A percentile compares a stretch with the other conserved stretches of the same genome.
Evolutionary conservation across 2,329 filamentous ascomycete genomes (phyloP).

Genomic region (Apiospora kogelbergensis): DNA sequence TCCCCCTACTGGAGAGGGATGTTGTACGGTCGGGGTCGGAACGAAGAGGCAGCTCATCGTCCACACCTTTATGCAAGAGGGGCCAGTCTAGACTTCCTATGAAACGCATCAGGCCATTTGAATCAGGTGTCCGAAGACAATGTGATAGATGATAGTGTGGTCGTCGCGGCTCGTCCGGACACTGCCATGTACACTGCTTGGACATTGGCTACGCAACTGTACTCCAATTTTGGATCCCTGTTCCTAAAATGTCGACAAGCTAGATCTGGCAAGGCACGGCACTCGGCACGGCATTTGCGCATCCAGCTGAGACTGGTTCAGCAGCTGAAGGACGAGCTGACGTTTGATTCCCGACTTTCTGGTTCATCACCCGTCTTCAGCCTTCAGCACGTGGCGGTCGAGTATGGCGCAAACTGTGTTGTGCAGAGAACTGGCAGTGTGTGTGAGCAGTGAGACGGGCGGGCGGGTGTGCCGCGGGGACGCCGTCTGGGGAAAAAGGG

Average conservation of each 20-base stretch:
- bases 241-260: background rate
- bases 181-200: background rate
- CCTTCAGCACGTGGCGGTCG: background rate
- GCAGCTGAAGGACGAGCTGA: background rate
- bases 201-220: no score
- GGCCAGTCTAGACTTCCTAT: no score
- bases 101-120: no score
- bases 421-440: background rate
- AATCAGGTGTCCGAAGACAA: no score
- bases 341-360: background rate
- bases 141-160: no score
- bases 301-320: background rate
- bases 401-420: background rate
- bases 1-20: no score
- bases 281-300: background rate
- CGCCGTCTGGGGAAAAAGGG: background rate
- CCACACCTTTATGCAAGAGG: no score
- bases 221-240: background rate
- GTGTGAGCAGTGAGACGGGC: background rate
- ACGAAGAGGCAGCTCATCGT: no score
- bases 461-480: background rate
- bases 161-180: background rate
- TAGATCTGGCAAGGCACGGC: background rate
- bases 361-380: background rate
- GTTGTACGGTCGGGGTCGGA: no score